Conservation (phyloP, 192 early-diverging fungal species). For the Linnemannia hyalina region DNA sequence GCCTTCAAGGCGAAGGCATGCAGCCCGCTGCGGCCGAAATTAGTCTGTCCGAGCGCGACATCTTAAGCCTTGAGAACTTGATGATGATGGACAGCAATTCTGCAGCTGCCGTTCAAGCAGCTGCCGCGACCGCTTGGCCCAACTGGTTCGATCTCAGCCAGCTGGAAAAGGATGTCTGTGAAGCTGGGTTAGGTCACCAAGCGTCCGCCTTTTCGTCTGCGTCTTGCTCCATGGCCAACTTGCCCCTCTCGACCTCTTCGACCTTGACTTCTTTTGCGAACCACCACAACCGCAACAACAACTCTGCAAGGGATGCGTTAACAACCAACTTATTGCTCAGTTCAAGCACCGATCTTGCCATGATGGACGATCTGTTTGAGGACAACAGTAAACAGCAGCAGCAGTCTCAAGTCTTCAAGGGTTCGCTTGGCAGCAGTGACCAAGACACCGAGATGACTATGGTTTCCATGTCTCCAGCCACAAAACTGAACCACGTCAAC, state of each 20-base stretch:
- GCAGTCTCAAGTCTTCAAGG: neutral
- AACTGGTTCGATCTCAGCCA: constrained; percentile 52
- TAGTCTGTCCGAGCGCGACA: neutral
- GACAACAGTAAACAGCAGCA: neutral
- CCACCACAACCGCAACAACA: neutral
- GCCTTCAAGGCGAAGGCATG: neutral
- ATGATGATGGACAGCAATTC: constrained; percentile 44
- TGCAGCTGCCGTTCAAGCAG: constrained; percentile 38
- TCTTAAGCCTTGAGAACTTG: constrained; percentile 39
- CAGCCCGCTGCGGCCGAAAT: neutral
- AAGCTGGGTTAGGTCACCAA: constrained; percentile 10
- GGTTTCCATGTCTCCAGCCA: neutral
- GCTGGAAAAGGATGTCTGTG: constrained; percentile 48
- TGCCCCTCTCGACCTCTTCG: constrained; percentile 26
- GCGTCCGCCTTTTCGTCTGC: constrained; percentile 31
- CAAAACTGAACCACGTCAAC: constrained; percentile 9
- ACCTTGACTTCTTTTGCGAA: constrained; percentile 19
- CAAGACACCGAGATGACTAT: constrained; percentile 33
- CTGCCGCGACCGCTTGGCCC: constrained; percentile 41
- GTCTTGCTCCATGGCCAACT: constrained; percentile 24
- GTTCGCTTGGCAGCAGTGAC: neutral
- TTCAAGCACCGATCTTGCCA: constrained; percentile 43
- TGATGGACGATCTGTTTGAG: constrained; percentile 34
- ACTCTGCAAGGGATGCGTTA: neutral
- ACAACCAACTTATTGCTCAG: constrained; percentile 30